phyloP scores from a whole-genome alignment of 2,329 filamentous ascomycete species.

The Pseudogymnoascus sp. region DNA sequence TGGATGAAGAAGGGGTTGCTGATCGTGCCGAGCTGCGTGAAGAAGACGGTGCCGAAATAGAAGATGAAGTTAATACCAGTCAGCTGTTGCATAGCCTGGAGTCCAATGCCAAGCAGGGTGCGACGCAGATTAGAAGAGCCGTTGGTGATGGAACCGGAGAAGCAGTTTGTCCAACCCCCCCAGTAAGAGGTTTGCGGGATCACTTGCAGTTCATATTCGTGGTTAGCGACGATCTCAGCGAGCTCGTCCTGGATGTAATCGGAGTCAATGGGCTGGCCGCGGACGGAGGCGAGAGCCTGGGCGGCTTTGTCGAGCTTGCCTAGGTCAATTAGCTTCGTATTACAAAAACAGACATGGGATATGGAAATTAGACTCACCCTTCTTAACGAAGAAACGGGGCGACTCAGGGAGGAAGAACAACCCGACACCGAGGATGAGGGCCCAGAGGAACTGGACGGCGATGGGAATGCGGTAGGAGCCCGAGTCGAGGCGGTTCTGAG shows the following conservation, averaged over 20 bases:
- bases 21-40: constrained; percentile 69
- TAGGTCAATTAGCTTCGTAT: too few relatives aligned
- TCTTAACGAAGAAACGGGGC: constrained; percentile 78
- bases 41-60: constrained; percentile 79
- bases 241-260: constrained; percentile 72
- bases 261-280: constrained; percentile 65
- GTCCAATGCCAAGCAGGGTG: constrained; percentile 61
- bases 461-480: constrained; percentile 76
- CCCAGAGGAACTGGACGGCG: constrained; percentile 72
- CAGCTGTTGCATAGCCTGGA: constrained; percentile 76
- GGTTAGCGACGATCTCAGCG: constrained; percentile 79
- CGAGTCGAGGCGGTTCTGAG: constrained; percentile 51
- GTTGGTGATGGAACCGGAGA: constrained; percentile 54
- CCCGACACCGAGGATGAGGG: constrained; percentile 62
- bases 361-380: too few relatives aligned
- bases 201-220: constrained; percentile 70
- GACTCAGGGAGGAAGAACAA: constrained; percentile 75
- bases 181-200: constrained; percentile 47
- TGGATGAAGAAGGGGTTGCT: constrained; percentile 70
- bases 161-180: constrained; percentile 60
- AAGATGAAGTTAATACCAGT: constrained; percentile 86
- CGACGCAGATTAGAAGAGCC: constrained; percentile 63
- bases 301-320: constrained; percentile 58
- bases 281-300: constrained; percentile 54
- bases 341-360: too few relatives aligned